Conservation (phyloP, 2,329 filamentous ascomycete genomes). For the Thermoascus crustaceus region DNA sequence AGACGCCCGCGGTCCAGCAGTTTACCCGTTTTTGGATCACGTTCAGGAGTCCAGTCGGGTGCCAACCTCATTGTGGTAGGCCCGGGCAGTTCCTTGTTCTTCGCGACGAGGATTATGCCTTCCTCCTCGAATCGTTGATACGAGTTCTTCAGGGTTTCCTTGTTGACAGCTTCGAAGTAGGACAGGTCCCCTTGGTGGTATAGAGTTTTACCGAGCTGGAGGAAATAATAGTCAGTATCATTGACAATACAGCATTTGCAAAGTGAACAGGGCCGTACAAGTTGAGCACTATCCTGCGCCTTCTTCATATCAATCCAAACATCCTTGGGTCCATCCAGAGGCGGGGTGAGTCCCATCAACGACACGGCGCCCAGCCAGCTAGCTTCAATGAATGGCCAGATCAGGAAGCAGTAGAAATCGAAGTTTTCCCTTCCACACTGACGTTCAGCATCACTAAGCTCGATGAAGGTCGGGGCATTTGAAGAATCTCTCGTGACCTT, state of each 20-base stretch:
- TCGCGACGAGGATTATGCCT: slow-evolving; percentile 70
- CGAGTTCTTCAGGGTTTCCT: slow-evolving; percentile 91
- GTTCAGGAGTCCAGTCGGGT: slow-evolving; percentile 63
- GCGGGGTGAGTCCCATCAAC: slow-evolving; percentile 77
- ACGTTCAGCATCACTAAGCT: slow-evolving; percentile 68
- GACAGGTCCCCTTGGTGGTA: slow-evolving; percentile 96
- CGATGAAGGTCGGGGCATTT: slow-evolving; percentile 55
- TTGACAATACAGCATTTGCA: no score
- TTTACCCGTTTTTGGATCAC: slow-evolving; percentile 53
- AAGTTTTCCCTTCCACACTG: slow-evolving; percentile 81
- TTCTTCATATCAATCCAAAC: slow-evolving; percentile 71
- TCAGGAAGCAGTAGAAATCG: slow-evolving; percentile 97
- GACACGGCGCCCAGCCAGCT: slow-evolving; percentile 86
- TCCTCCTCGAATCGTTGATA: slow-evolving; percentile 85
- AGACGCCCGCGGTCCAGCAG: slow-evolving; percentile 65
- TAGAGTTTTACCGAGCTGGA: slow-evolving; percentile 81
- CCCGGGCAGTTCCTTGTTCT: slow-evolving; percentile 47
- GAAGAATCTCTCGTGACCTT: slow-evolving; percentile 51
- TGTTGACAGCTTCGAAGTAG: slow-evolving; percentile 98
- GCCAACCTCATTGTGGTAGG: slow-evolving; percentile 54
- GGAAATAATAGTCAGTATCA: slow-evolving; percentile 12
- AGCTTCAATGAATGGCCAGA: slow-evolving; percentile 97
- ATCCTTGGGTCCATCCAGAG: slow-evolving; percentile 49
- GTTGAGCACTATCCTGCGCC: slow-evolving; percentile 71
- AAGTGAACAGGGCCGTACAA: slow-evolving; percentile 52